Base-by-base conservation (phyloP, 441 rosid species). In the Hypseocharis bilobata region DNA sequence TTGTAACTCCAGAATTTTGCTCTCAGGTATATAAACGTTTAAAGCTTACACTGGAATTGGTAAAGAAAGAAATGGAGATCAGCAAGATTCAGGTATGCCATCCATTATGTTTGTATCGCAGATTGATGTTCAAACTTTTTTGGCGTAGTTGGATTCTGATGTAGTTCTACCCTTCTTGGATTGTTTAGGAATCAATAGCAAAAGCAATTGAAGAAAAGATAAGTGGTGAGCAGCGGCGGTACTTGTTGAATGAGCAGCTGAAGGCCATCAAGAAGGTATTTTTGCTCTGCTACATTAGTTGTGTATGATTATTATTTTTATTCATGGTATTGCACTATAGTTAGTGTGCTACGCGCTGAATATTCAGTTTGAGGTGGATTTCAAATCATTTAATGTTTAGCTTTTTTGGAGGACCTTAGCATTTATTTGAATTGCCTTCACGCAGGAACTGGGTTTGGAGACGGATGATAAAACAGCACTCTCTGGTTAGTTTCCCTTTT, bases 141-240 rank as follows among this genome's bases (percentile, higher is more conserved):
- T 25, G 8, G 65, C 61, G 60, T 23, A 67, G 59, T 72, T 64
- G 72, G 40, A 32, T 64, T 47, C 66, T 40, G 34, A 49, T 56
- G 60, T 61, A 56, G 57, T 64, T 63, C 72, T 71, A 63, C 55
- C 60, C 66, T 62, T 71, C 22, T 45, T 56, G 59, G 58, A 34
- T 72, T 57, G 59, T 66, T 30, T 76, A 94, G 99, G 98, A 91
- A 81, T 69, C 98, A 7, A 94, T 94, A 60, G 96, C 98, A 27
- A 94, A 89, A 82, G 96, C 99, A 68, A 94, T 91, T 71, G 99
- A 94, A 78, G 99, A 94, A 76, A 94, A 94, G 79, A 85, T 94
- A 70, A 94, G 96, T 56, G 96, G 94, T 40, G 99, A 94, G 85
- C 99, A 94, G 73, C 90, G 99, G 0, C 98, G 99, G 8, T 94